These are phyloP conservation scores for Seiridium cupressi DNA, from an alignment of 2,329 filamentous ascomycete genomes.

Conservation along the genomic window DNA sequence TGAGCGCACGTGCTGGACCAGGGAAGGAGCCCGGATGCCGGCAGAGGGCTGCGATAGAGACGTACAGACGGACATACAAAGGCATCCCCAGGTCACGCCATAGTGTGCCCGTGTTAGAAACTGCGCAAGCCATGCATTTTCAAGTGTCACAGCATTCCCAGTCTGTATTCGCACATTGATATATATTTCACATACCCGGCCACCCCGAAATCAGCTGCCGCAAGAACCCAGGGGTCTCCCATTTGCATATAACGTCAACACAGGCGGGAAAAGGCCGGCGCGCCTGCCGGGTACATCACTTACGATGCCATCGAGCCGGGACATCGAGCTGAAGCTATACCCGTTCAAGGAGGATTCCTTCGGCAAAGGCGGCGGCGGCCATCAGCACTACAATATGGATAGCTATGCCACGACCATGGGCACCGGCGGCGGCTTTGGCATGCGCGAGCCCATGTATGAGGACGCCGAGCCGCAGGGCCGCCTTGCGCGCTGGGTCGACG, in stretches of 20 bases:
- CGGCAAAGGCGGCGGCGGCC: neutral
- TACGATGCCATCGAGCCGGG: constrained; percentile 7
- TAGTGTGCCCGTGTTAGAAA: neutral
- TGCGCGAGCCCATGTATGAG: constrained; percentile 48
- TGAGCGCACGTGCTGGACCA: no score
- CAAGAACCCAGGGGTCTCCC: no score
- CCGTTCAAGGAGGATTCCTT: constrained; percentile 7
- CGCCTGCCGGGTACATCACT: neutral
- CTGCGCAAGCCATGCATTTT: constrained; percentile 1
- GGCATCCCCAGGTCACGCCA: neutral
- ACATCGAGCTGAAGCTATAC: constrained; percentile 5
- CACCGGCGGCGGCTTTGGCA: constrained; percentile 35
- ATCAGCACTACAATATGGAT: neutral
- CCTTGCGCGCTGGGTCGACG: constrained; percentile 51
- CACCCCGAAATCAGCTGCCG: no score
- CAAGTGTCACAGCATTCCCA: neutral
- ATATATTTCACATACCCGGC: no score
- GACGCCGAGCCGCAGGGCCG: constrained; percentile 30
- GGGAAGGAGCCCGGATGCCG: no score
- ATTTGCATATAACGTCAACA: neutral
- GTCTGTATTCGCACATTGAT: neutral
- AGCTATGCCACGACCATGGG: constrained; percentile 2
- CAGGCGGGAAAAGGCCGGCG: neutral
- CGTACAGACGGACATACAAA: neutral
- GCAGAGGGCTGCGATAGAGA: no score